These are phyloP conservation scores for Halteria grandinella DNA, from an alignment of 73 alveolate genomes.

Conservation along the genomic window DNA sequence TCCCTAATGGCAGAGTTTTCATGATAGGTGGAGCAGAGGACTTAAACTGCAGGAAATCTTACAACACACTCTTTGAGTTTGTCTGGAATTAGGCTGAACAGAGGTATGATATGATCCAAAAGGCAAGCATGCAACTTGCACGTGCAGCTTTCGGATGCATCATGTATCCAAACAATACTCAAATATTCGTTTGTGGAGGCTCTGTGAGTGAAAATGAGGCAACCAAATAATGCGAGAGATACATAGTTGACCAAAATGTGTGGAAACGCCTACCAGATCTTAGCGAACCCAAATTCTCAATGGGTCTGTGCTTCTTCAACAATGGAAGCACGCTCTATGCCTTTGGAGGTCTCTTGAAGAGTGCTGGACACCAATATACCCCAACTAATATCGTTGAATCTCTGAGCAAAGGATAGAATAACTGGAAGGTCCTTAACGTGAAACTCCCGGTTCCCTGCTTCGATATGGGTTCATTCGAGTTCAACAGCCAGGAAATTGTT, in stretches of 20 bases:
- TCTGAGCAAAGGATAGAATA: conserved; percentile 24
- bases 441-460: neutral
- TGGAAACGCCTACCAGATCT: conserved; percentile 52
- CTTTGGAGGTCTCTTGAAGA: conserved; percentile 33
- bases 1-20: conserved; percentile 23
- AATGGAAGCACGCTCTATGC: conserved; percentile 37
- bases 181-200: conserved; percentile 43
- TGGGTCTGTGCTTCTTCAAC: conserved; percentile 46
- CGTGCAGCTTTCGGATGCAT: conserved; percentile 49
- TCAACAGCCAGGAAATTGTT: conserved; percentile 7
- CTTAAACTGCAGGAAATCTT: neutral
- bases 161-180: conserved; percentile 17
- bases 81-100: neutral
- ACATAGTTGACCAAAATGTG: conserved; percentile 1
- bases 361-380: neutral
- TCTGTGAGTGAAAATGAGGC: conserved; percentile 2
- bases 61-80: neutral
- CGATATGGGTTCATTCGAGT: conserved; percentile 45
- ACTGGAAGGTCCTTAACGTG: conserved; percentile 7
- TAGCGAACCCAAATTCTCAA: conserved; percentile 14
- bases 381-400: conserved; percentile 14
- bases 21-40: conserved; percentile 42
- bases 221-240: conserved; percentile 42
- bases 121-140: neutral
- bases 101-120: neutral